Base-by-base conservation (phyloP, 257 asterid genomes). In the Przewalskia tangutica region DNA sequence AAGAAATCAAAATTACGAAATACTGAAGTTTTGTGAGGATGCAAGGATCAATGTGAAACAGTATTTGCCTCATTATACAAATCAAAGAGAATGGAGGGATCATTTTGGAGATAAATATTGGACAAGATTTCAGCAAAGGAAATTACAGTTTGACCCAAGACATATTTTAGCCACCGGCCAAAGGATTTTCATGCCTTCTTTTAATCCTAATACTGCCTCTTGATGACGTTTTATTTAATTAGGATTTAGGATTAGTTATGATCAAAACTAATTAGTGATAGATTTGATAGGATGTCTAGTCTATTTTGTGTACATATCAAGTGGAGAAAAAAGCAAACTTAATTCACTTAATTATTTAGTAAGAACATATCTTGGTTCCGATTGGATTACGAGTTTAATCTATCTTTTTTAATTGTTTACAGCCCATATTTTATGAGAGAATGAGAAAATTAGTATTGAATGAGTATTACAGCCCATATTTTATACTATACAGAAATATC, bases 11-110 rank as follows among this genome's bases (percentile, higher is more conserved):
- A 93, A 92, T 78, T 79, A 81, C 8, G 83, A 82, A 54, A 90
- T 93, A 50, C 60, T 92, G 27, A 81, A 86, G 59, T 93, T 93
- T 20, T 93, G 98, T 56, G 32, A 86, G 3, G 89, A 90, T 0
- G 71, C 82, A 0, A 89, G 83, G 8, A 92, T 93, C 79, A 23
- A 86, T 14, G 84, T 80, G 8, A 93, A 92, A 87, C 97, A 93
- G 46, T 93, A 93, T 84, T 95, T 93, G 27, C 97, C 98, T 51
- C 93, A 93, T 71, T 93, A 93, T 87, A 86, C 85, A 42, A 89
- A 92, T n/a, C 90, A 83, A 13, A 83, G 83, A 80, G 91, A 91
- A 81, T 93, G 98, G 97, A 84, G 62, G 42, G 77, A 82, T 56
- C 98, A 93, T 66, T 93, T 86, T 79, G 98, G 92, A 2, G 90